phyloP scores from a whole-genome alignment of 208 protist species.

The Leishmania guyanensis region DNA sequence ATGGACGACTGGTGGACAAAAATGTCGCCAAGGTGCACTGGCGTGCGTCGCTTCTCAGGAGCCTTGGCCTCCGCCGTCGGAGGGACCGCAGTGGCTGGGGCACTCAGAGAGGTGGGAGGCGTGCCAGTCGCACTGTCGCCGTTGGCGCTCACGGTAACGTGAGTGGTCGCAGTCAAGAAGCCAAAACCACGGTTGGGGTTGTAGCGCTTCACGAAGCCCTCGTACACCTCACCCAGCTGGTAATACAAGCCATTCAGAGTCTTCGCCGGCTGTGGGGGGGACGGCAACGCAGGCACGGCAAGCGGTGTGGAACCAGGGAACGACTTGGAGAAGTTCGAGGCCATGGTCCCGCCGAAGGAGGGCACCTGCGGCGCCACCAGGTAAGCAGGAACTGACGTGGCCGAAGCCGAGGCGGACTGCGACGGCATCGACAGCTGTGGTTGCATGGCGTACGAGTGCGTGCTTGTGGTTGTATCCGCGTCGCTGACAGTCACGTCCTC shows the following conservation, averaged over 20 bases:
- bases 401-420: slow-evolving; percentile 1
- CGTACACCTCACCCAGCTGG: slow-evolving; percentile 56
- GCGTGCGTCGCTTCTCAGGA: slow-evolving; percentile 26
- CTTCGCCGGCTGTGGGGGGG: slow-evolving; percentile 5
- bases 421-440: neutral
- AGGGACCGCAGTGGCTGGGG: neutral
- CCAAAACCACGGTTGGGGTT: slow-evolving; percentile 67
- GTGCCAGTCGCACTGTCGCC: neutral
- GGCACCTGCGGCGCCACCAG: neutral
- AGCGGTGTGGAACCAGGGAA: slow-evolving; percentile 8
- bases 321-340: neutral
- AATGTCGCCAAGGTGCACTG: slow-evolving; percentile 49
- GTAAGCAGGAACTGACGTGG: neutral
- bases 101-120: neutral
- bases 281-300: neutral
- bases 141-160: slow-evolving; percentile 11
- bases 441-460: slow-evolving; percentile 4
- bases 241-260: slow-evolving; percentile 49
- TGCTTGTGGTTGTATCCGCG: neutral
- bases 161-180: slow-evolving; percentile 55
- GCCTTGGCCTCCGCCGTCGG: neutral
- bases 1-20: slow-evolving; percentile 77
- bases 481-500: slow-evolving; percentile 7
- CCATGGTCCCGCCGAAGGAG: neutral
- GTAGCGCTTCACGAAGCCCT: slow-evolving; percentile 71